Conservation (phyloP, 805 yeast species). For the Candida chilensis region DNA sequence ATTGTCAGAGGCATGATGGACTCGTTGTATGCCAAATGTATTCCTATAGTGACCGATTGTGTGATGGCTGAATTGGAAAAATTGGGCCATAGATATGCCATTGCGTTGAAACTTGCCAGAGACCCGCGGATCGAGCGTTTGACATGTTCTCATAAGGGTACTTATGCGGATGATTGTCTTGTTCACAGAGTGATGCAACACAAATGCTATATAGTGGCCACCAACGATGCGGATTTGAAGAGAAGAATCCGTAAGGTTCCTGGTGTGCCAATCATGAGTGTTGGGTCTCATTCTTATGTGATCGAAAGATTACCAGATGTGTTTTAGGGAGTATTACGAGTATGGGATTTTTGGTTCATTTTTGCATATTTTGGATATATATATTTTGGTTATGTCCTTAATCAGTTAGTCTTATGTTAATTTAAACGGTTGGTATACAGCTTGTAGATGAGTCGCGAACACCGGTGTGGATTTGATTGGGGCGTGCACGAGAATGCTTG, state of each 20-base stretch:
- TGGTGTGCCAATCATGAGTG: slow-evolving; percentile 95
- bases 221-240: slow-evolving; percentile 95
- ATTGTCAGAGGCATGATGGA: slow-evolving; percentile 97
- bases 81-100: slow-evolving; percentile 88
- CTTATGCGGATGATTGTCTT: slow-evolving; percentile 96
- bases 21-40: slow-evolving; percentile 86
- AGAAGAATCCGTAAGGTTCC: slow-evolving; percentile 93
- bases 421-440: too few species aligned
- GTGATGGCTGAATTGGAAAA: slow-evolving; percentile 97
- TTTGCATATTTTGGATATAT: too few species aligned
- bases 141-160: slow-evolving; percentile 88
- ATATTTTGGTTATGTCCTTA: too few species aligned
- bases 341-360: too few species aligned
- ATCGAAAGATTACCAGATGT: slow-evolving; percentile 94
- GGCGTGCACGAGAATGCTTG: too few species aligned
- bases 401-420: too few species aligned
- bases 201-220: slow-evolving; percentile 94
- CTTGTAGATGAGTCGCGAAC: too few species aligned
- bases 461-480: too few species aligned
- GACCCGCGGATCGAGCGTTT: slow-evolving; percentile 87
- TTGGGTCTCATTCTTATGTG: slow-evolving; percentile 86
- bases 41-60: slow-evolving; percentile 93
- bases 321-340: too few species aligned
- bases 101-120: slow-evolving; percentile 85
- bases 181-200: slow-evolving; percentile 92